These are phyloP conservation scores for Leccinum barrowsii DNA, from an alignment of 768 basidiomycete genomes.

Conservation along the genomic window DNA sequence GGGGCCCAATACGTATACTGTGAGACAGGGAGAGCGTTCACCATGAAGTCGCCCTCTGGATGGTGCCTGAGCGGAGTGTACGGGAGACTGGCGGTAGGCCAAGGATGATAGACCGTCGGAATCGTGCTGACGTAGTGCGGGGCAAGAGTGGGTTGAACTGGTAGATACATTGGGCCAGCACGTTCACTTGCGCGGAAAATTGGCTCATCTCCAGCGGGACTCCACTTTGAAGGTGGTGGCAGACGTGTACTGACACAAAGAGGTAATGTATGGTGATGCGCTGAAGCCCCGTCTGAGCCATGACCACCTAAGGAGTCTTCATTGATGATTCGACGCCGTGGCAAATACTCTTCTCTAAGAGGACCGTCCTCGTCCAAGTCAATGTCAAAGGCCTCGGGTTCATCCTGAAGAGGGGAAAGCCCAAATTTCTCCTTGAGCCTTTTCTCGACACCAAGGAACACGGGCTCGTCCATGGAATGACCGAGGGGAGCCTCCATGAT, in stretches of 20 bases:
- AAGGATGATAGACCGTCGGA: constrained; percentile 31
- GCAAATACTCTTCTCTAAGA: constrained; percentile 76
- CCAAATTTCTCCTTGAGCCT: constrained; percentile 52
- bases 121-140: constrained; percentile 33
- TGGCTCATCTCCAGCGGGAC: constrained; percentile 76
- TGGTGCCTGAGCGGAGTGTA: constrained; percentile 23
- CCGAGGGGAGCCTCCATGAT: constrained; percentile 50
- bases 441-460: constrained; percentile 71
- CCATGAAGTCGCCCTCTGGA: constrained; percentile 13
- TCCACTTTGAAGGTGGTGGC: constrained; percentile 80
- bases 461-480: constrained; percentile 43
- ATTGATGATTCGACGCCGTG: constrained; percentile 50
- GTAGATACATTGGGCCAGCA: constrained; percentile 56
- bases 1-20: constrained; percentile 24
- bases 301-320: constrained; percentile 7
- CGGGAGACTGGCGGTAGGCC: constrained; percentile 13
- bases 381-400: constrained; percentile 60
- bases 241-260: constrained; percentile 34
- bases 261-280: constrained; percentile 8
- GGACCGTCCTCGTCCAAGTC: constrained; percentile 84
- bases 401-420: constrained; percentile 37
- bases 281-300: neutral
- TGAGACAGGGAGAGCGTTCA: constrained; percentile 9
- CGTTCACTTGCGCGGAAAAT: constrained; percentile 54
- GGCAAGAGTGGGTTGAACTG: constrained; percentile 51